These are phyloP conservation scores for Dactylonectria macrodidyma DNA, from an alignment of 2,329 filamentous ascomycete species.

Conservation along the genomic window DNA sequence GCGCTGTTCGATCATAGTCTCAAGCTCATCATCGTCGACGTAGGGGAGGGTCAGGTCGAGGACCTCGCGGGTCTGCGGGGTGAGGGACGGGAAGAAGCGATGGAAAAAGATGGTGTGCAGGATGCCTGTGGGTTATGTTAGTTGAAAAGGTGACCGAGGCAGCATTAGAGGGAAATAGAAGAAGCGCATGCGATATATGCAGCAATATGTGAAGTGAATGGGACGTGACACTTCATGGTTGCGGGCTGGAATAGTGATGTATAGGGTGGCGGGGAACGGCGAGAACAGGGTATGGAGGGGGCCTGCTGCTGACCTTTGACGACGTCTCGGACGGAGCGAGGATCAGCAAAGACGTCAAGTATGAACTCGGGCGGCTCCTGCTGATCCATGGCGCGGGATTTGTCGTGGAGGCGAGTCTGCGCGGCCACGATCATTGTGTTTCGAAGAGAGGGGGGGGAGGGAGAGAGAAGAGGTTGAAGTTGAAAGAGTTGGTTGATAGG, in stretches of 20 bases:
- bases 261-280: constrained; percentile 37
- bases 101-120: constrained; percentile 99
- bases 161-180: neutral
- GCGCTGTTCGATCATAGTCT: constrained; percentile 93
- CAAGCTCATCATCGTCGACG: constrained; percentile 90
- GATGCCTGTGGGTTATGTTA: constrained; percentile 71
- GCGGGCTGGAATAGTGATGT: constrained; percentile 31
- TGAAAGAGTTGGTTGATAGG: neutral
- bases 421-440: constrained; percentile 42
- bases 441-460: constrained; percentile 13
- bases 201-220: neutral
- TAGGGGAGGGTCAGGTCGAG: constrained; percentile 92
- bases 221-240: constrained; percentile 26
- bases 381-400: constrained; percentile 60
- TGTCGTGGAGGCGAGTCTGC: constrained; percentile 42
- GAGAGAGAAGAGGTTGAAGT: neutral
- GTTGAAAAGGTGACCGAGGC: neutral
- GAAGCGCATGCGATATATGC: constrained; percentile 1
- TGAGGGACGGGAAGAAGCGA: constrained; percentile 91
- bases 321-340: constrained; percentile 89
- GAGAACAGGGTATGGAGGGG: constrained; percentile 33
- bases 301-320: constrained; percentile 79
- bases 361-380: constrained; percentile 86
- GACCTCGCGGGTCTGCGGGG: constrained; percentile 87
- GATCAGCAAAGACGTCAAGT: constrained; percentile 94